These are phyloP conservation scores for Nigrospora sphaerica DNA, from an alignment of 2,329 filamentous ascomycete species.

Conservation along the genomic window DNA sequence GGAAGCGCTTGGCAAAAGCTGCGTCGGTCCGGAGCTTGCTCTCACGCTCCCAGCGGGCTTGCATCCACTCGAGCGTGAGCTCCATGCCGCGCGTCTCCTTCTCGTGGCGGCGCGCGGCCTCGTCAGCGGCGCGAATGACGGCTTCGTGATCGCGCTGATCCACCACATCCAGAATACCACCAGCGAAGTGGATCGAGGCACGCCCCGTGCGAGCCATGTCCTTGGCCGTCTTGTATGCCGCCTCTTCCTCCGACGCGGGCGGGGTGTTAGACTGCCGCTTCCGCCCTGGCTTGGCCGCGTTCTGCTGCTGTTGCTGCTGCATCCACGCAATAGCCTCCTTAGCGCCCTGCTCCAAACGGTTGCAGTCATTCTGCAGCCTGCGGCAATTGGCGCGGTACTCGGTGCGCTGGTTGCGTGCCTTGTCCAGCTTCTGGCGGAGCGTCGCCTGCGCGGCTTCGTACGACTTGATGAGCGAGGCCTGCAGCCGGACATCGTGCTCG, in stretches of 20 bases:
- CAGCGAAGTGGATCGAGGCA: constrained; percentile 15
- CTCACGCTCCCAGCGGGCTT: constrained; percentile 74
- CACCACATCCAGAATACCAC: constrained; percentile 42
- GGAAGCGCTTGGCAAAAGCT: constrained; percentile 79
- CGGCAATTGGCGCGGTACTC: constrained; percentile 46
- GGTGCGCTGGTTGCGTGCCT: constrained; percentile 59
- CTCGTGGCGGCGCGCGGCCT: constrained; percentile 61
- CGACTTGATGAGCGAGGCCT: constrained; percentile 56
- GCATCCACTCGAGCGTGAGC: constrained; percentile 87
- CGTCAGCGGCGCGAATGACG: constrained; percentile 49
- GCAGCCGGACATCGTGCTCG: constrained; percentile 64
- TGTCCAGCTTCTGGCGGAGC: constrained; percentile 61
- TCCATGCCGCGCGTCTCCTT: constrained; percentile 75
- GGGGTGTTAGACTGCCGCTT: constrained; percentile 3
- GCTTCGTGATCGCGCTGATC: constrained; percentile 30
- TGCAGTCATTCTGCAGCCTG: constrained; percentile 46
- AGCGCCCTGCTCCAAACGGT: constrained; percentile 33
- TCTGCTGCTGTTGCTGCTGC: constrained; percentile 11
- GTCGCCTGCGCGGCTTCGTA: constrained; percentile 49
- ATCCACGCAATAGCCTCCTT: constrained; percentile 29
- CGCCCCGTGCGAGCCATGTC: constrained; percentile 20
- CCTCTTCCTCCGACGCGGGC: background rate
- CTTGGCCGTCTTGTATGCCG: constrained; percentile 12
- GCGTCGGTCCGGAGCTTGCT: constrained; percentile 72
- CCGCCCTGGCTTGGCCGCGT: constrained; percentile 12